phyloP scores from a whole-genome alignment of 192 early-diverging fungal genomes.

The Phycomyces nitens region DNA sequence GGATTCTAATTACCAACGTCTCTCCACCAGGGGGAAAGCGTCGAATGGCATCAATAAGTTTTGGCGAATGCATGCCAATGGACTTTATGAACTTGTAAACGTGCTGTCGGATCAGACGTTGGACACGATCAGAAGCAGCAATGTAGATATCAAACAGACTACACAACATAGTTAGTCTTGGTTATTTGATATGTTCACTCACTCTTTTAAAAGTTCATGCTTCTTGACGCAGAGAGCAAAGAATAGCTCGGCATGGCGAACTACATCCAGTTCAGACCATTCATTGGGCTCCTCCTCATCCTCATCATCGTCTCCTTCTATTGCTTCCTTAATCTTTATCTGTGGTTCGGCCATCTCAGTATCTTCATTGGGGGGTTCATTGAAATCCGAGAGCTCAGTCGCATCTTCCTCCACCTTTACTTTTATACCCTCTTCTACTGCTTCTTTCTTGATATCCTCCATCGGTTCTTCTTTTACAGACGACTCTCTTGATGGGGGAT shows the following conservation, averaged over 20 bases:
- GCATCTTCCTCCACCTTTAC: slow-evolving; percentile 22
- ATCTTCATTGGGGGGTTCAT: background rate
- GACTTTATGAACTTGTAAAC: slow-evolving; percentile 66
- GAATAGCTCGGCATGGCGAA: slow-evolving; percentile 67
- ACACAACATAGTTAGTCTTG: slow-evolving; percentile 4
- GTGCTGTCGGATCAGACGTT: slow-evolving; percentile 49
- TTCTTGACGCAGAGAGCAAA: slow-evolving; percentile 76
- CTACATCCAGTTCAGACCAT: slow-evolving; percentile 62
- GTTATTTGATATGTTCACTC: slow-evolving; percentile 13
- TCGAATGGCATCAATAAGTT: slow-evolving; percentile 54
- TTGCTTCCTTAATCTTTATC: too few species aligned
- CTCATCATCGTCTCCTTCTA: background rate
- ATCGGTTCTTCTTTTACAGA: slow-evolving; percentile 19
- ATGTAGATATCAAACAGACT: slow-evolving; percentile 55
- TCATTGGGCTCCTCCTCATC: slow-evolving; percentile 12
- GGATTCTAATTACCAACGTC: slow-evolving; percentile 56
- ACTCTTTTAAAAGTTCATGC: slow-evolving; percentile 62
- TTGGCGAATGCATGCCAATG: slow-evolving; percentile 53
- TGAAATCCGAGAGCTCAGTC: background rate
- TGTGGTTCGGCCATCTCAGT: background rate
- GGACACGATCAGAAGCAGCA: slow-evolving; percentile 31
- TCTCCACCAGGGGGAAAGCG: slow-evolving; percentile 72
- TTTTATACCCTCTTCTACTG: background rate
- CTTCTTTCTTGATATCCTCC: background rate
- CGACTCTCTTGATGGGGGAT: slow-evolving; percentile 7